phyloP scores from a whole-genome alignment of 495 filamentous ascomycete genomes.

The Talaromyces nanjingensis region DNA sequence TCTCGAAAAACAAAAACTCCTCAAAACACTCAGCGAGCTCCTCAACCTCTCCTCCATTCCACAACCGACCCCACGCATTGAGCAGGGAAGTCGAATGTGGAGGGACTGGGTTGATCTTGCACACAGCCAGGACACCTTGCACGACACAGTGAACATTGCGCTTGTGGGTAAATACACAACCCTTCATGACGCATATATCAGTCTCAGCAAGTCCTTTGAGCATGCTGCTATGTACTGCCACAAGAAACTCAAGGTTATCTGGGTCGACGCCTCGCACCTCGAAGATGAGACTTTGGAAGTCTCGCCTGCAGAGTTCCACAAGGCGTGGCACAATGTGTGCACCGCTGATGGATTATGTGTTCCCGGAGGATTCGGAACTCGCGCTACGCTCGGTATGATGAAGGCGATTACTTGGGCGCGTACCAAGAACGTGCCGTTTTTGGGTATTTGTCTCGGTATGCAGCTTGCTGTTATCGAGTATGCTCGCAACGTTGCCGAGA shows the following conservation, averaged over 20 bases:
- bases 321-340: slow-evolving; percentile 77
- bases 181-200: slow-evolving; percentile 78
- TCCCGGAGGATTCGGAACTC: slow-evolving; percentile 77
- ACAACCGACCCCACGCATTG: slow-evolving; percentile 37
- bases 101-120: slow-evolving; percentile 66
- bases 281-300: slow-evolving; percentile 51
- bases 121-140: slow-evolving; percentile 49
- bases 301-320: slow-evolving; percentile 71
- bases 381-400: slow-evolving; percentile 87
- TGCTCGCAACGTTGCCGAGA: slow-evolving; percentile 63
- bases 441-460: slow-evolving; percentile 93
- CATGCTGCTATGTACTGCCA: slow-evolving; percentile 83
- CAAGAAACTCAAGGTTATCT: slow-evolving; percentile 71
- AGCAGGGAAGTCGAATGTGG: slow-evolving; percentile 61
- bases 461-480: slow-evolving; percentile 90
- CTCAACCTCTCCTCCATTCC: slow-evolving; percentile 42
- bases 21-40: slow-evolving; percentile 50
- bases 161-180: slow-evolving; percentile 88
- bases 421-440: slow-evolving; percentile 69
- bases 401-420: slow-evolving; percentile 75
- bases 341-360: slow-evolving; percentile 48
- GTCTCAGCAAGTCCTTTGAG: slow-evolving; percentile 77
- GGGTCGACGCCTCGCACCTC: slow-evolving; percentile 78
- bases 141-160: slow-evolving; percentile 70
- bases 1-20: slow-evolving; percentile 70